Base-by-base conservation (phyloP, 345 rosid genomes). In the Linum trigynum region DNA sequence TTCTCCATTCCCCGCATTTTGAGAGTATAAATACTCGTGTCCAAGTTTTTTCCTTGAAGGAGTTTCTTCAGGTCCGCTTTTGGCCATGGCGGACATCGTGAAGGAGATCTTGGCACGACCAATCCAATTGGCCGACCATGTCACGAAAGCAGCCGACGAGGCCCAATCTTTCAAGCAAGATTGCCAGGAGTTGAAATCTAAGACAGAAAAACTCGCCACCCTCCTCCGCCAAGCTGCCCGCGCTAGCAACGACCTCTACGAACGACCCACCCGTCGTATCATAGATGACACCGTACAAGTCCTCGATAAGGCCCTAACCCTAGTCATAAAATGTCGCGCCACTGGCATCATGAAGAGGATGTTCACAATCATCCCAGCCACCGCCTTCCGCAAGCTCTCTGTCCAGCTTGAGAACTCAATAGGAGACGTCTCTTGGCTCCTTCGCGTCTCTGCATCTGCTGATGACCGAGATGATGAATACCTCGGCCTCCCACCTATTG, bases 401-500 rank as follows among this genome's bases (percentile, higher is more conserved):
- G 38, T 60, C 39, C 63, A 60, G 43, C 43, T 60, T 3, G 63
- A 60, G 39, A 60, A 60, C 17, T 60, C 63, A 5, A 60, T 60
- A 45, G 63, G 63, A 1, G 63, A 60, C 16, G 63, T 60, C 17
- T 39, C 40, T 2, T 60, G 63, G 63, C 63, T 60, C 12, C 43
- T 60, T 5, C 63, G 63, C 16, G 63, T 60, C 15, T 60, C 63
- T 4, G 63, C 63, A 7, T 48, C 53, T 15, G 53, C 53, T 32
- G 61, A 57, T 17, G 61, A 57, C 12, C 23, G 61, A 5, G 61
- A 57, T 10, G 61, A 57, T 17, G 61, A 57, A 9, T 62, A 62
- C 37, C 17, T 17, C 17, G 67, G 63, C 39, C 55, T 75, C 9
- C 78, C 78, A 7, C 75, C 78, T 2, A 75, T 75, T 48, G 75